phyloP scores from a whole-genome alignment of 2,329 filamentous ascomycete genomes.

The Atkinsonella hypoxylon region DNA sequence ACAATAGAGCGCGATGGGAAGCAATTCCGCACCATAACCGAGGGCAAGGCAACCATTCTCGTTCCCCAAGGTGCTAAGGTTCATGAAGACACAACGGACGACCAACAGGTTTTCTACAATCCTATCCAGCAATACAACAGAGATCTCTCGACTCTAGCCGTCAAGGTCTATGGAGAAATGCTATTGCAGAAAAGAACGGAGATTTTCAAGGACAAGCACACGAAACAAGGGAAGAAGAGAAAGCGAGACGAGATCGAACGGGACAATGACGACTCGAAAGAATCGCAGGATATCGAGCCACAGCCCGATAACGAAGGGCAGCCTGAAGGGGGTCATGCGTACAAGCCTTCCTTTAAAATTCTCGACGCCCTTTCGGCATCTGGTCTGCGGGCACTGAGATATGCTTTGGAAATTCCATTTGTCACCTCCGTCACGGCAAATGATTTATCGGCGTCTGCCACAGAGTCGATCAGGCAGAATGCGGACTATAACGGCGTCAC shows the following conservation, averaged over 20 bases:
- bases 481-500: conserved; percentile 69
- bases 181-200: conserved; percentile 33
- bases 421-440: conserved; percentile 76
- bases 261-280: background rate
- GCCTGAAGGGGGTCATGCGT: conserved; percentile 16
- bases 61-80: conserved; percentile 35
- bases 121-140: conserved; percentile 98
- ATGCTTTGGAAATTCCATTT: conserved; percentile 82
- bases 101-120: conserved; percentile 91
- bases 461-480: conserved; percentile 72
- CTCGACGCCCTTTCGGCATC: conserved; percentile 92
- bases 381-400: conserved; percentile 79
- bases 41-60: conserved; percentile 46
- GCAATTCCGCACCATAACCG: conserved; percentile 38
- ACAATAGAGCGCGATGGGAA: conserved; percentile 28
- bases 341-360: conserved; percentile 55
- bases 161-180: conserved; percentile 76
- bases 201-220: conserved; percentile 23
- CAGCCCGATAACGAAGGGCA: conserved; percentile 9
- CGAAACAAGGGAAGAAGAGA: conserved; percentile 33
- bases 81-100: conserved; percentile 42
- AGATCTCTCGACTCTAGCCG: conserved; percentile 83
- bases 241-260: conserved; percentile 27
- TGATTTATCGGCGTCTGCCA: conserved; percentile 68
- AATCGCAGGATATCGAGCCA: conserved; percentile 3